Conservation (phyloP, 371 early-diverging fungal species). For the Quaeritorhiza haematococci region DNA sequence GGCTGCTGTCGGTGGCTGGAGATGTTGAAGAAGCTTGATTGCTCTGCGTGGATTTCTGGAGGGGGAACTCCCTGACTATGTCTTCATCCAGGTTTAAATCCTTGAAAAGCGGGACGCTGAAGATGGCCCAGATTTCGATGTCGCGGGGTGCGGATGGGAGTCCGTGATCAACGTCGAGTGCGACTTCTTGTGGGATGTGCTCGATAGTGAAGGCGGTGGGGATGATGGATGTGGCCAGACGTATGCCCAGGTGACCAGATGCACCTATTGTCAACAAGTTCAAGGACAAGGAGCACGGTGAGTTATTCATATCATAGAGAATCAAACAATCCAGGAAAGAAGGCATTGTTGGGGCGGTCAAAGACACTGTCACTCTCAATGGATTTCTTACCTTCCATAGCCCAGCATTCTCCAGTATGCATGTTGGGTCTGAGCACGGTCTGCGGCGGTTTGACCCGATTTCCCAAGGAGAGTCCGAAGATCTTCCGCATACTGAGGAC, state of each 20-base stretch:
- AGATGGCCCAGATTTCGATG: constrained; percentile 64
- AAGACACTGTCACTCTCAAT: neutral
- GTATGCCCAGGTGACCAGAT: constrained; percentile 58
- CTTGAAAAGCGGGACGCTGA: constrained; percentile 7
- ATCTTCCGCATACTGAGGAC: constrained; percentile 4
- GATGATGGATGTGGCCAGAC: constrained; percentile 48
- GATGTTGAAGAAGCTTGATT: neutral
- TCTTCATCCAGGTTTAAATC: constrained; percentile 4
- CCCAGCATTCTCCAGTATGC: constrained; percentile 70
- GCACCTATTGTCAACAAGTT: constrained; percentile 30
- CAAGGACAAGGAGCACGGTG: too few relatives aligned
- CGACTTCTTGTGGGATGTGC: constrained; percentile 52
- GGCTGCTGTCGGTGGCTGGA: too few relatives aligned
- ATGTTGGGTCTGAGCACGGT: constrained; percentile 48
- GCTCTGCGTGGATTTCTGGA: neutral
- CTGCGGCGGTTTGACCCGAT: constrained; percentile 36
- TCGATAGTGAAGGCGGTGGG: constrained; percentile 63
- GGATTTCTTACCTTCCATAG: constrained; percentile 25
- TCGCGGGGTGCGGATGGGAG: constrained; percentile 57
- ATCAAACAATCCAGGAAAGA: neutral
- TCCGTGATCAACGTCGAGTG: constrained; percentile 29
- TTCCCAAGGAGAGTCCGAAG: constrained; percentile 14
- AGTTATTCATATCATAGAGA: too few relatives aligned
- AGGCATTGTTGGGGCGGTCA: neutral
- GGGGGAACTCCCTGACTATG: too few relatives aligned